Evolutionary conservation across 495 filamentous ascomycete genomes (phyloP).

Genomic region (Diplogelasinospora grovesii): DNA sequence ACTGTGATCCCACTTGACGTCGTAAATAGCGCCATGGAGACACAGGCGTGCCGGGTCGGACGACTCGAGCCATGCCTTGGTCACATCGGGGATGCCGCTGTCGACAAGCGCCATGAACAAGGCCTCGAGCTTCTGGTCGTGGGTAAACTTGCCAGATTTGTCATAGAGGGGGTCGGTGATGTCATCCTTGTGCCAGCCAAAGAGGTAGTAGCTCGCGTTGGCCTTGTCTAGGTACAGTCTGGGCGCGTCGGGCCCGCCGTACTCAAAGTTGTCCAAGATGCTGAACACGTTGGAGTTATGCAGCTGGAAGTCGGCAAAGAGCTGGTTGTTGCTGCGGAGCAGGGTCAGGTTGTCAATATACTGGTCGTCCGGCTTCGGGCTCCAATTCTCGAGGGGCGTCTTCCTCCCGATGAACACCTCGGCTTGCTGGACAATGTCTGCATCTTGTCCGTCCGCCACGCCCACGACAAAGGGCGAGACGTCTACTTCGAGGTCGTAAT

Average conservation of each 20-base stretch:
- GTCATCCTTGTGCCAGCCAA: constrained; percentile 43
- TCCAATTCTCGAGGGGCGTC: constrained; percentile 14
- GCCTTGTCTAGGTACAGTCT: constrained; percentile 24
- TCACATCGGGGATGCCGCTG: not conserved
- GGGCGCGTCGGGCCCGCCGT: constrained; percentile 8
- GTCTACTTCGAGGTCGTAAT: constrained; percentile 42
- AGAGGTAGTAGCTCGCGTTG: constrained; percentile 39
- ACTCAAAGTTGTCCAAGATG: constrained; percentile 41
- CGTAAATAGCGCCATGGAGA: constrained; percentile 44
- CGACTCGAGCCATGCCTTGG: constrained; percentile 4
- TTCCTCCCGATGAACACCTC: constrained; percentile 47
- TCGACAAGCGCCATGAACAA: not conserved
- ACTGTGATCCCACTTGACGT: constrained; percentile 31
- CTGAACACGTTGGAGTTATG: constrained; percentile 48
- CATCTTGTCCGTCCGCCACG: not conserved
- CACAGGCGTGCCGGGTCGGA: not conserved
- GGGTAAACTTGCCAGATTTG: not conserved
- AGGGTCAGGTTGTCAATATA: constrained; percentile 25
- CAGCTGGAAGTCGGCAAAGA: constrained; percentile 46
- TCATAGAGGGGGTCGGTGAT: constrained; percentile 18
- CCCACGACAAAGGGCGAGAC: constrained; percentile 38
- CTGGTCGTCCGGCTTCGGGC: constrained; percentile 5
- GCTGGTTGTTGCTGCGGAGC: constrained; percentile 33
- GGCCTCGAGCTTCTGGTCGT: not conserved
- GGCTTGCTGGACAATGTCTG: constrained; percentile 33